Percentiles rank a stretch among this genome's conserved stretches.
phyloP scores from a whole-genome alignment of 2,329 filamentous ascomycete genomes.

The Aulographum hederae region DNA sequence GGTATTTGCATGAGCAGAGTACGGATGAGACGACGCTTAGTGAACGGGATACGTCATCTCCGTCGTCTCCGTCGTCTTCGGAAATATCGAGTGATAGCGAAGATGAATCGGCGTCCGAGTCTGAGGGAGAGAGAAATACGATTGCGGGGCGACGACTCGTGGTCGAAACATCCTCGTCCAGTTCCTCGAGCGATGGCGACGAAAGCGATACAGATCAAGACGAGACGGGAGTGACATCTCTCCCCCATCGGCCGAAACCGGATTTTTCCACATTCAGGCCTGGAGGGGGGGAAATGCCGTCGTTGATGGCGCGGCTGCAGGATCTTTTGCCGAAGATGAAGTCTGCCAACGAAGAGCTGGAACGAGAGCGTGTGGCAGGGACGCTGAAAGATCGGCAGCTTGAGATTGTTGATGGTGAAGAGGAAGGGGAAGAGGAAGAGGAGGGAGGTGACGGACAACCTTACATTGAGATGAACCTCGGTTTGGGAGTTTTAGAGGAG shows the following conservation, averaged over 20 bases:
- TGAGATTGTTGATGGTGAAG: too few relatives aligned
- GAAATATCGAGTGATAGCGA: too few relatives aligned
- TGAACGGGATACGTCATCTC: too few relatives aligned
- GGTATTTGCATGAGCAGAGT: too few relatives aligned
- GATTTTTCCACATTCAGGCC: conserved; percentile 4
- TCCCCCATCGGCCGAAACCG: conserved; percentile 4
- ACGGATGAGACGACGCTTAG: too few relatives aligned
- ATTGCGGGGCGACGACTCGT: too few relatives aligned
- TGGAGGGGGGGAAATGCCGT: not conserved
- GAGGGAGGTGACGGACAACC: conserved; percentile 13
- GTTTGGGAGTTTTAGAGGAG: conserved; percentile 26
- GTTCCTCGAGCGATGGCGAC: conserved; percentile 11
- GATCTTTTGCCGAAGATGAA: conserved; percentile 23
- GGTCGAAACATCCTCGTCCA: too few relatives aligned
- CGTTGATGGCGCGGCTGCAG: conserved; percentile 18
- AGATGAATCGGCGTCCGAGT: too few relatives aligned
- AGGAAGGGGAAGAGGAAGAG: too few relatives aligned
- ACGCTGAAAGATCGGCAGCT: conserved; percentile 18
- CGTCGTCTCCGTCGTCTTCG: too few relatives aligned
- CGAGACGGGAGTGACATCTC: too few relatives aligned
- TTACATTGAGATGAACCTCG: conserved; percentile 27
- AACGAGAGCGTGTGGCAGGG: conserved; percentile 19
- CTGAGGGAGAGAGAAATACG: too few relatives aligned
- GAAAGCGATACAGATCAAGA: conserved; percentile 10
- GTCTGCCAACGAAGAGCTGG: conserved; percentile 24